Evolutionary conservation across 352 stramenopile genomes (phyloP).

Genomic region (Phytophthora europaea): DNA sequence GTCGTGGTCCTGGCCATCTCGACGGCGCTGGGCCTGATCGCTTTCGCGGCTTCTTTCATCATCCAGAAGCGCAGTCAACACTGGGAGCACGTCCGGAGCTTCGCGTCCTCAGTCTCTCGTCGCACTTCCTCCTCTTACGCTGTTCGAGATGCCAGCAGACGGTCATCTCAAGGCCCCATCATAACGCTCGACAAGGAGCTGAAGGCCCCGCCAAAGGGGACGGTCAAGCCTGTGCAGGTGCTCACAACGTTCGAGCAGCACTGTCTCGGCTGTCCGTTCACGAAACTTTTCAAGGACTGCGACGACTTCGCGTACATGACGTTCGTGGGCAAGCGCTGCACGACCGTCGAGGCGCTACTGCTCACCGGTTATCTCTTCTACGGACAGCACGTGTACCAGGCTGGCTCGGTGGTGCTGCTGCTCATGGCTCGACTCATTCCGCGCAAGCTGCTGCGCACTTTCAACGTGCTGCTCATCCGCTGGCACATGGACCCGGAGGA

Average conservation of each 20-base stretch:
- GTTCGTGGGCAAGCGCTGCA: constrained; percentile 5
- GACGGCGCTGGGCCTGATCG: constrained; percentile 1
- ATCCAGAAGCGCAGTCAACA: constrained; percentile 12
- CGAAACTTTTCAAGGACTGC: constrained; percentile 33
- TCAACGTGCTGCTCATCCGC: constrained; percentile 22
- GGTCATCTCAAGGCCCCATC: not conserved
- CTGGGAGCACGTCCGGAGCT: constrained; percentile 2
- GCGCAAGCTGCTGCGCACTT: constrained; percentile 8
- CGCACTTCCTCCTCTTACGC: not conserved
- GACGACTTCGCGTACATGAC: constrained; percentile 28
- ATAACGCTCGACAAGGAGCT: not conserved
- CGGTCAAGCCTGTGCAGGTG: not conserved
- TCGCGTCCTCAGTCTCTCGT: constrained; percentile 1
- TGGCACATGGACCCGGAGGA: constrained; percentile 9
- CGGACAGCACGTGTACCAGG: constrained; percentile 1
- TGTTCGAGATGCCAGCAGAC: not conserved
- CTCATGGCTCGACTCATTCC: constrained; percentile 10
- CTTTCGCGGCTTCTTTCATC: constrained; percentile 6
- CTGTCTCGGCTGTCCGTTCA: constrained; percentile 26
- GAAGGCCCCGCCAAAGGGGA: not conserved
- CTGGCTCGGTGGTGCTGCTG: constrained; percentile 6
- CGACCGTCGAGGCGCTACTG: not conserved
- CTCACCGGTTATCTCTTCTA: constrained; percentile 1
- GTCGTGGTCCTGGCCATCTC: constrained; percentile 2
- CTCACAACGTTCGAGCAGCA: constrained; percentile 28